A percentile compares a stretch with the other conserved stretches of the same genome.
phyloP scores from a whole-genome alignment of 805 yeast genomes.

The Kodamaea sagamina region DNA sequence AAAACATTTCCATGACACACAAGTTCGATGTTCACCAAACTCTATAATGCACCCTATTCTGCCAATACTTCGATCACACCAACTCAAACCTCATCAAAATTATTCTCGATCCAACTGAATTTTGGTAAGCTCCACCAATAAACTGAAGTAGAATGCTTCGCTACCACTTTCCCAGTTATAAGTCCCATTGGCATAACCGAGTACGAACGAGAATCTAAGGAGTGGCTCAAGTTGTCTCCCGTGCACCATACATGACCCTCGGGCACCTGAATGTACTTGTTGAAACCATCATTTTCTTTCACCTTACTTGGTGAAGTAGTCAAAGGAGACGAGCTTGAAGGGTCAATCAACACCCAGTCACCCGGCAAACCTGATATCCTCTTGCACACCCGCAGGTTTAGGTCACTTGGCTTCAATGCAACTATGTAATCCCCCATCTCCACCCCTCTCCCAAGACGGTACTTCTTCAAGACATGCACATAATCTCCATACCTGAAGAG shows the following conservation, averaged over 20 bases:
- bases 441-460: slow-evolving; percentile 63
- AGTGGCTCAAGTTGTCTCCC: slow-evolving; percentile 87
- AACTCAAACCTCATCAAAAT: slow-evolving; percentile 39
- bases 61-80: background rate
- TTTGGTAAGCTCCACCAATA: slow-evolving; percentile 44
- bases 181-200: slow-evolving; percentile 88
- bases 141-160: slow-evolving; percentile 56
- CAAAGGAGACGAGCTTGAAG: slow-evolving; percentile 56
- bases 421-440: slow-evolving; percentile 85
- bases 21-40: no score
- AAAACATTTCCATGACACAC: no score
- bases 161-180: slow-evolving; percentile 82
- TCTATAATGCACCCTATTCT: no score
- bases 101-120: slow-evolving; percentile 57
- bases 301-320: slow-evolving; percentile 32
- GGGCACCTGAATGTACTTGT: slow-evolving; percentile 75
- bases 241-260: slow-evolving; percentile 97
- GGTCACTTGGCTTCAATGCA: slow-evolving; percentile 87
- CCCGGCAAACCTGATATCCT: slow-evolving; percentile 97
- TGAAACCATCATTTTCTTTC: slow-evolving; percentile 41
- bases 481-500: slow-evolving; percentile 71
- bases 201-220: slow-evolving; percentile 87
- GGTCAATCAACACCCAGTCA: slow-evolving; percentile 79
- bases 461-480: slow-evolving; percentile 71
- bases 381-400: slow-evolving; percentile 83